Base-by-base conservation (phyloP, 83 land plant genomes). In the Thuja plicata region DNA sequence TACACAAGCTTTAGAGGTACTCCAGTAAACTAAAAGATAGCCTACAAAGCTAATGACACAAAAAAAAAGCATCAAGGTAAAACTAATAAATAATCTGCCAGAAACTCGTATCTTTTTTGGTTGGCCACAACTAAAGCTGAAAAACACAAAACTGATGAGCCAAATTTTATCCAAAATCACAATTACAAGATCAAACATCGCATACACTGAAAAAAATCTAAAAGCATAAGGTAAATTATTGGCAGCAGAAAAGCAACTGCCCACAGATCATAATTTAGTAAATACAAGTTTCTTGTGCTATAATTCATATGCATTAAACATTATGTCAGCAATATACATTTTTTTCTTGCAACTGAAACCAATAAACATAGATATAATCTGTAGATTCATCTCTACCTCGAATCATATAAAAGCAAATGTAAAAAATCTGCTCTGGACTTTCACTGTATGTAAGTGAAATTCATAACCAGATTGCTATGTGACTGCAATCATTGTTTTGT, bases 61-160 rank as follows among this genome's bases (percentile, higher is more conserved):
- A 13, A 46, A 21, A 81, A 52, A 21, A 46, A 46, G 85, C 34
- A n/a, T 45, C 35, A 7, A 43, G 34, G 32, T n/a, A 81, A 52
- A 81, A 81, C 34, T 27, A 27, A 82, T 82, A 3, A 82, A 54
- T 45, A 2, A 82, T 54, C 85, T 82, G 85, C 85, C 27, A 81
- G 50, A 81, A 81, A 81, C 48, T 81, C 84, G 50, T 81, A 81
- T 19, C 84, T 81, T 41, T 81, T 81, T n/a, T 81, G 84, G 84
- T 81, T 81, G 40, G 46, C 84, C 50, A 81, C 84, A 41, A 48
- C 40, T 43, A 38, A 81, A 81, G 84, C 84, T 81, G 84, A 24
- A 81, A 41, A 81, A 43, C 50, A 19, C 43, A 78, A 40, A 37
- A 5, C 43, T 81, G 1, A 81, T 81, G 7, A 81, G 84, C 19